Evolutionary conservation across 129 eudicot species (phyloP).

Genomic region (Pseudognaphalium luteoalbum): DNA sequence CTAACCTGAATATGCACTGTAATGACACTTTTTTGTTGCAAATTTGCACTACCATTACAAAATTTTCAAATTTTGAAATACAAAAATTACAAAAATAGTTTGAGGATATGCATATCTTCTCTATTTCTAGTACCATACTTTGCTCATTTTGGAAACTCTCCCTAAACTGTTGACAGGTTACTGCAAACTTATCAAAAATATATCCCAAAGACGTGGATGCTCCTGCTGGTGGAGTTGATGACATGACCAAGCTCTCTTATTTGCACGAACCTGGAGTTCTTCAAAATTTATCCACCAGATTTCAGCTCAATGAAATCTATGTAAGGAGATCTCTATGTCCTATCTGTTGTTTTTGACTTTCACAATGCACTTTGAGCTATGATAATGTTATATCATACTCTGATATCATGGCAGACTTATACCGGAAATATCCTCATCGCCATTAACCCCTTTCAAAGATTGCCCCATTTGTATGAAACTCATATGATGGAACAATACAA

Average conservation of each 20-base stretch:
- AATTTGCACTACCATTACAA: background rate
- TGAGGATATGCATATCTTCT: background rate
- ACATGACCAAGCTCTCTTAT: slow-evolving; percentile 96
- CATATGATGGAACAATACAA: slow-evolving; percentile 98
- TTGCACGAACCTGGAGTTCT: slow-evolving; percentile 97
- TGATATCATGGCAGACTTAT: slow-evolving; percentile 77
- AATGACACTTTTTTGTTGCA: background rate
- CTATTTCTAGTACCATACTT: background rate
- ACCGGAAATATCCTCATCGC: slow-evolving; percentile 99
- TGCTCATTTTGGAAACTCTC: background rate
- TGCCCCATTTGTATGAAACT: slow-evolving; percentile 76
- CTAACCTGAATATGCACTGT: slow-evolving; percentile 1
- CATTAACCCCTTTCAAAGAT: slow-evolving; percentile 93
- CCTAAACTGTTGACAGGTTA: slow-evolving; percentile 41
- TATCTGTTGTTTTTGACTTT: slow-evolving; percentile 19
- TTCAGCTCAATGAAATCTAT: slow-evolving; percentile 89
- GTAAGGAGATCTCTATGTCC: slow-evolving; percentile 50
- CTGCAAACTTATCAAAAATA: slow-evolving; percentile 52
- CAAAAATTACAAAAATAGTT: background rate
- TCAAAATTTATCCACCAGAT: slow-evolving; percentile 87
- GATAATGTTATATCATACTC: slow-evolving; percentile 42
- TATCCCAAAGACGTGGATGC: slow-evolving; percentile 91
- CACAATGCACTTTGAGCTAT: slow-evolving; percentile 38
- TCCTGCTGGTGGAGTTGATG: slow-evolving; percentile 96
- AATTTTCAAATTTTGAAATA: background rate